phyloP scores from a whole-genome alignment of 495 filamentous ascomycete genomes.

The Aspergillus mulundensis region DNA sequence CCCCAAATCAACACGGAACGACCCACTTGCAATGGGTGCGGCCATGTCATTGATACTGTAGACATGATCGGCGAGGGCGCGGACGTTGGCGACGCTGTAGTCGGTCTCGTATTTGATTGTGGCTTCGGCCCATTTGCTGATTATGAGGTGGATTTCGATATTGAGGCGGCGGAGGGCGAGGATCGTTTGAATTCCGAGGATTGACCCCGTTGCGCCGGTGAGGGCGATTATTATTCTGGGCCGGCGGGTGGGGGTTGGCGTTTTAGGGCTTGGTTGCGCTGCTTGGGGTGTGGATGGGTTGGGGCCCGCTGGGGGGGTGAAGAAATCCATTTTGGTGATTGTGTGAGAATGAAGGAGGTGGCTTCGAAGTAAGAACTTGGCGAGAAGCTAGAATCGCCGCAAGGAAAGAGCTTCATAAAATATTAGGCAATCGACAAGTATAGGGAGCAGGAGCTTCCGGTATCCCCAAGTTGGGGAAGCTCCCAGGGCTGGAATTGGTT shows the following conservation, averaged over 20 bases:
- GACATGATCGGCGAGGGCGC: constrained; percentile 33
- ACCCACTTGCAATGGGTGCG: constrained; percentile 32
- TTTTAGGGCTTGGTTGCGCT: not conserved
- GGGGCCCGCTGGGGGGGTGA: too few relatives aligned
- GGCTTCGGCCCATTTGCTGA: constrained; percentile 41
- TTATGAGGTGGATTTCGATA: constrained; percentile 40
- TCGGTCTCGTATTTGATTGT: constrained; percentile 43
- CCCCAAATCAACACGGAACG: constrained; percentile 29
- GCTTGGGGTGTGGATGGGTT: too few relatives aligned
- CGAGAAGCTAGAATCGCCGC: too few relatives aligned
- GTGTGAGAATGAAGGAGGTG: too few relatives aligned
- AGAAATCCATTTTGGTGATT: too few relatives aligned
- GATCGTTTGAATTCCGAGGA: constrained; percentile 33
- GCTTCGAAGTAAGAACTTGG: too few relatives aligned
- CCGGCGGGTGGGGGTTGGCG: constrained; percentile 1
- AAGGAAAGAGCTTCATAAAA: too few relatives aligned
- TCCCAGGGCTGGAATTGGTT: not conserved
- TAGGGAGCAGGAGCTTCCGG: too few relatives aligned
- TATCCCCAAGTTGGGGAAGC: too few relatives aligned
- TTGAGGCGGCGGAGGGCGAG: constrained; percentile 32
- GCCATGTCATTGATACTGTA: constrained; percentile 36
- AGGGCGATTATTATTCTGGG: constrained; percentile 34
- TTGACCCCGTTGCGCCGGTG: constrained; percentile 39
- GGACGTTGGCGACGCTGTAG: constrained; percentile 27
- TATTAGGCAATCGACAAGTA: too few relatives aligned